A percentile compares a stretch with the other conserved stretches of the same genome.
phyloP scores from a whole-genome alignment of 2,329 filamentous ascomycete genomes.

The Trichoderma sp. region DNA sequence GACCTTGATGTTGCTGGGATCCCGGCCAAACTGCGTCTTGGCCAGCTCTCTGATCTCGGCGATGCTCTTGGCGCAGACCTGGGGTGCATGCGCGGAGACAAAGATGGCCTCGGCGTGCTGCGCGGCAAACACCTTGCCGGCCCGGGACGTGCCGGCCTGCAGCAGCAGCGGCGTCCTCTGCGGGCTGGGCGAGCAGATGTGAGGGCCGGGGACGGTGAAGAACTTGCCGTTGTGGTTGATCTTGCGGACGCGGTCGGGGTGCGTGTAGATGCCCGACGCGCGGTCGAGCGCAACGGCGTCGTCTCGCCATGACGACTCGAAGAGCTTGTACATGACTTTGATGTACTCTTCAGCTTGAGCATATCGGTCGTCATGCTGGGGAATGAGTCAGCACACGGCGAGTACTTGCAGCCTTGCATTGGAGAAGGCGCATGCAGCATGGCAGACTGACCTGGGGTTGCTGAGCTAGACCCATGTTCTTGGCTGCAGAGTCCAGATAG shows the following conservation, averaged over 20 bases:
- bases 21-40: conserved; percentile 54
- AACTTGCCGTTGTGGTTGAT: conserved; percentile 69
- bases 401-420: not conserved
- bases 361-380: conserved; percentile 66
- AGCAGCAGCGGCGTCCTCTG: conserved; percentile 70
- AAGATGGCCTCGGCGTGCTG: conserved; percentile 74
- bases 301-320: conserved; percentile 67
- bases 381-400: not conserved
- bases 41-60: conserved; percentile 64
- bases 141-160: conserved; percentile 68
- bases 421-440: conserved; percentile 1
- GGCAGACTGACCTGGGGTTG: conserved; percentile 45
- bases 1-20: conserved; percentile 66
- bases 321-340: conserved; percentile 66
- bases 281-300: conserved; percentile 66
- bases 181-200: conserved; percentile 66
- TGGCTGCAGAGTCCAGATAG: conserved; percentile 69
- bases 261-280: conserved; percentile 59
- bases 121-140: conserved; percentile 67
- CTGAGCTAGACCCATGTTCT: conserved; percentile 62
- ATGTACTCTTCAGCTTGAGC: conserved; percentile 65
- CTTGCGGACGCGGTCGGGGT: conserved; percentile 56
- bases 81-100: conserved; percentile 65
- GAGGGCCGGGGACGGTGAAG: conserved; percentile 65
- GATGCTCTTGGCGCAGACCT: conserved; percentile 62